Conservation (phyloP, 2,329 filamentous ascomycete genomes). For the Penicillium paneum region DNA sequence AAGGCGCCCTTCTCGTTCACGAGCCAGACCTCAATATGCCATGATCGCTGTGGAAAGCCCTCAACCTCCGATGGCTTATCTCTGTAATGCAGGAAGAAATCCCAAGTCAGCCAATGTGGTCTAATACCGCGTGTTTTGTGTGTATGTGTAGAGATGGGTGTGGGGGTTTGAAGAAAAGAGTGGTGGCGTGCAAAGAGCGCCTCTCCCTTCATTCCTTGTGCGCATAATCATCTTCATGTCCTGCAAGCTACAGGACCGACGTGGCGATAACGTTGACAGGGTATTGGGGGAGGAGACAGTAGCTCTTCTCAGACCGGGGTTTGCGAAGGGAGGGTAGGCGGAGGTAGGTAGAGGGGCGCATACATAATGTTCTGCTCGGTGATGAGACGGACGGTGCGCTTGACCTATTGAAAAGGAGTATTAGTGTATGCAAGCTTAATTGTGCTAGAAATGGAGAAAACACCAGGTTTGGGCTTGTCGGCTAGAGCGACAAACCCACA, state of each 20-base stretch:
- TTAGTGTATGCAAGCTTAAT: conserved; percentile 17
- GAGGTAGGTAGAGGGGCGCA: conserved; percentile 38
- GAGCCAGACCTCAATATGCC: conserved; percentile 82
- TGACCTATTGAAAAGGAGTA: conserved; percentile 50
- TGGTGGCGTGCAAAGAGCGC: not conserved
- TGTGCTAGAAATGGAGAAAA: not conserved
- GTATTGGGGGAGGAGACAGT: not conserved
- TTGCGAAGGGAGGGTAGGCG: not conserved
- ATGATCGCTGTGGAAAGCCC: conserved; percentile 87
- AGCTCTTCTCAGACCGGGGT: not conserved
- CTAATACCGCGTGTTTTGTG: not conserved
- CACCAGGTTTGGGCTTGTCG: not conserved
- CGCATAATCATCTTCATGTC: not conserved
- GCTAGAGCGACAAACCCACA: not conserved
- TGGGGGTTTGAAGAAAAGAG: not conserved
- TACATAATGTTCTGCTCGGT: conserved; percentile 90
- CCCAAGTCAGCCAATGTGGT: conserved; percentile 3
- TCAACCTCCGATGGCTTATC: conserved; percentile 77
- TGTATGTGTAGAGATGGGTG: not conserved
- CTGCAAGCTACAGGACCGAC: not conserved
- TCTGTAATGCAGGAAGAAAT: conserved; percentile 44
- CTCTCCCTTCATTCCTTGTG: not conserved
- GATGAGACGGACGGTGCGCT: conserved; percentile 87
- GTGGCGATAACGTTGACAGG: not conserved
- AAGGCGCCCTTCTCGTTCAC: conserved; percentile 84